phyloP scores from a whole-genome alignment of 768 basidiomycete species.

The Lactarius tabidus region DNA sequence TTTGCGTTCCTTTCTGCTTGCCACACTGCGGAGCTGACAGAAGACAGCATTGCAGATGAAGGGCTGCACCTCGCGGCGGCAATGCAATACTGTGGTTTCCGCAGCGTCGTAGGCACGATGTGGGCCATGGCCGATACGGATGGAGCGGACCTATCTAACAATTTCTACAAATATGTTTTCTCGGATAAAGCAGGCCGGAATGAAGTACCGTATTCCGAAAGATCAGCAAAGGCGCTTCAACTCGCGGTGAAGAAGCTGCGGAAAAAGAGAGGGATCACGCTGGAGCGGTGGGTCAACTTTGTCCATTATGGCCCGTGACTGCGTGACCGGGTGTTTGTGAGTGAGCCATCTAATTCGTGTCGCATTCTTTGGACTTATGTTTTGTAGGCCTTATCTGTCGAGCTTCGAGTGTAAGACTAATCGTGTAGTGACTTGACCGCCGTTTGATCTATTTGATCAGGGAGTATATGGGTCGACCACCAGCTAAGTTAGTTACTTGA shows the following conservation, averaged over 20 bases:
- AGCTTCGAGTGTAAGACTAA: too few relatives aligned
- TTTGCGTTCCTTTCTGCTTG: too few relatives aligned
- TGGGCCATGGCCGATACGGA: slow-evolving; percentile 17
- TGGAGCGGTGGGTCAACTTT: too few relatives aligned
- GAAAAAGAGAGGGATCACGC: background rate
- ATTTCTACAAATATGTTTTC: background rate
- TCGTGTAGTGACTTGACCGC: background rate
- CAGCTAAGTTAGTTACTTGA: too few relatives aligned
- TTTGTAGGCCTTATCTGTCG: too few relatives aligned
- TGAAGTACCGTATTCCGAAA: background rate
- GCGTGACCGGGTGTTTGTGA: too few relatives aligned
- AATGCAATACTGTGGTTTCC: too few relatives aligned
- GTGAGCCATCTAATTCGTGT: too few relatives aligned
- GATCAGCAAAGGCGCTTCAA: background rate
- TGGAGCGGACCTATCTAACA: background rate
- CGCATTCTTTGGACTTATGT: too few relatives aligned
- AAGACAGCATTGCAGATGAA: slow-evolving; percentile 7
- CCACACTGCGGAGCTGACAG: slow-evolving; percentile 10
- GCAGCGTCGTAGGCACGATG: slow-evolving; percentile 15
- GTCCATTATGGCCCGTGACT: slow-evolving; percentile 11
- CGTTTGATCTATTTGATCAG: background rate
- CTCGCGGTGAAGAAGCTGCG: background rate
- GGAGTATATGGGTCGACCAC: background rate
- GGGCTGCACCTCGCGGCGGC: slow-evolving; percentile 16
- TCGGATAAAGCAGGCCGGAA: background rate